These are phyloP conservation scores for Cornus kousa DNA, from an alignment of 148 eudicot genomes.

Conservation along the genomic window DNA sequence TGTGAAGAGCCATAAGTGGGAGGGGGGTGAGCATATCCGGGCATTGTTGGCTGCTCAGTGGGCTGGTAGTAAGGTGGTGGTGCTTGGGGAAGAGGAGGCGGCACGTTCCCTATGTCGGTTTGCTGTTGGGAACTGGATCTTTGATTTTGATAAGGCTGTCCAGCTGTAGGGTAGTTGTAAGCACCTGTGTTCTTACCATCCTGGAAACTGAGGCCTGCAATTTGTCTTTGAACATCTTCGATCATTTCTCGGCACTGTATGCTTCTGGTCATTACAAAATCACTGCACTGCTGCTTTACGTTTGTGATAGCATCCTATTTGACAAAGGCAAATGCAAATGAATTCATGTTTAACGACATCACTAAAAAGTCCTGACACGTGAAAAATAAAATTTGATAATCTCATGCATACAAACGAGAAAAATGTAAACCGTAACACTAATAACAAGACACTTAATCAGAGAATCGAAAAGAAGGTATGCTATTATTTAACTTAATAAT, in stretches of 20 bases:
- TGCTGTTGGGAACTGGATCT: constrained; percentile 52
- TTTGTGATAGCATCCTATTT: constrained; percentile 90
- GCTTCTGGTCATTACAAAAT: constrained; percentile 90
- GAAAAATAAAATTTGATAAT: not conserved
- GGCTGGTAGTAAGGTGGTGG: constrained; percentile 45
- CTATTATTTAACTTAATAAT: too few relatives aligned
- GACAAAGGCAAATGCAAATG: not conserved
- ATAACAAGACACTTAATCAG: not conserved
- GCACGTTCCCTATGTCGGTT: constrained; percentile 34
- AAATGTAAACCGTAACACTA: too few relatives aligned
- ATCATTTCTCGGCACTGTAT: constrained; percentile 98
- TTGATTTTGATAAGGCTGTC: constrained; percentile 55
- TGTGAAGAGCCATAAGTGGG: constrained; percentile 43
- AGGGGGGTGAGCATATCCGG: constrained; percentile 42
- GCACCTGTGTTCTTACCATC: constrained; percentile 45
- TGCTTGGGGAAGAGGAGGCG: constrained; percentile 49
- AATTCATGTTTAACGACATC: not conserved
- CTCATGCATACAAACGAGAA: too few relatives aligned
- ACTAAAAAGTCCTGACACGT: not conserved
- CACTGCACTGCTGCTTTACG: constrained; percentile 90
- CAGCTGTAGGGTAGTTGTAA: constrained; percentile 61
- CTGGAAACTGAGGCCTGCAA: constrained; percentile 77
- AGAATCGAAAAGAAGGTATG: too few relatives aligned
- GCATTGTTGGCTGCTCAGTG: constrained; percentile 47
- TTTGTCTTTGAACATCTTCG: constrained; percentile 14